Base-by-base conservation (phyloP, 148 eudicot genomes). In the Nepenthes mirabilis region DNA sequence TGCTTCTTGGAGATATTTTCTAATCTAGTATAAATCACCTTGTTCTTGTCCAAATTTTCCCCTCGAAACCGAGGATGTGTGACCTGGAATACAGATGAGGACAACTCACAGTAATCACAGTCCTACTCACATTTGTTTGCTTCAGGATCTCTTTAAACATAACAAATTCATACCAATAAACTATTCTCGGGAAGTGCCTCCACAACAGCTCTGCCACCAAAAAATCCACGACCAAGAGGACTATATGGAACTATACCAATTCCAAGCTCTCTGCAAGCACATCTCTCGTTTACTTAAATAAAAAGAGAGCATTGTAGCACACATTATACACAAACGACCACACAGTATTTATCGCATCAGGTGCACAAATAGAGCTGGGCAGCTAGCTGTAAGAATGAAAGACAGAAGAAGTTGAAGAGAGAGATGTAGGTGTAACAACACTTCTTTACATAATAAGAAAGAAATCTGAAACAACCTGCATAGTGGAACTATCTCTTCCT, bases 201-300 rank as follows among this genome's bases (percentile, higher is more conserved):
- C 66, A 75, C 72, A 52, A 72, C 78, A 49, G 80, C 93, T 71
- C 80, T 86, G 51, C 94, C 97, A 33, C 78, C 97, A 13, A 90
- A 83, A 66, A 90, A 77, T 10, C 94, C 90, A 56, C 82, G 84
- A 47, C 86, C 94, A 67, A 81, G 75, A 61, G 97, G 94, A 57
- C 94, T 68, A 56, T 82, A 90, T 11, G 97, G 81, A 43, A 90
- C 97, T 37, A 90, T 71, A 35, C 86, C 83, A 54, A 86, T 83
- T 69, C 97, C 94, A 62, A 86, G 94, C 59, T 83, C 94, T 75
- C 94, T 89, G 74, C 57, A 5, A 55, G 2, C 23, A 23, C 23
- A 23, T 23, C 23, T 23, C 23, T 23, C 1, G 4, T 8, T 40
- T 40, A 40, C 0, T 40, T 40, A 40, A 4, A 8, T 40, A 40